These are phyloP conservation scores for Alectoria sarmentosa DNA, from an alignment of 495 filamentous ascomycete species.

Conservation along the genomic window DNA sequence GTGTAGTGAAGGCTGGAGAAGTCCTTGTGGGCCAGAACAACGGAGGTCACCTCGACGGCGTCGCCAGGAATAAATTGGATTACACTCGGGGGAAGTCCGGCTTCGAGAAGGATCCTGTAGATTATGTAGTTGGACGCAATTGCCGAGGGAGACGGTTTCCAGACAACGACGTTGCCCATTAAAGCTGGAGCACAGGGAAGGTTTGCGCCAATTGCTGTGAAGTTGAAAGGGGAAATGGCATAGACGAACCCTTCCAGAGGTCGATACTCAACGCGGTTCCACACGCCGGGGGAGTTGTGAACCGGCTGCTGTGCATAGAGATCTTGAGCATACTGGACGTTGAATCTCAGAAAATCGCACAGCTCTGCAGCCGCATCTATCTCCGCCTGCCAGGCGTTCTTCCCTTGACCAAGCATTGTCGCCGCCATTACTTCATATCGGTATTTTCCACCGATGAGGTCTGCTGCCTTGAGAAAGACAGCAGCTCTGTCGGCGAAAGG, in stretches of 20 bases:
- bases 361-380: constrained; percentile 92
- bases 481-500: constrained; percentile 86
- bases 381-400: constrained; percentile 96
- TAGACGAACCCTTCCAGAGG: constrained; percentile 86
- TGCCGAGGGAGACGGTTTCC: constrained; percentile 79
- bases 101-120: constrained; percentile 81
- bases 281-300: constrained; percentile 67
- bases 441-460: constrained; percentile 82
- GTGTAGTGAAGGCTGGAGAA: constrained; percentile 77
- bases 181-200: constrained; percentile 65
- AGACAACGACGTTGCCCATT: constrained; percentile 80
- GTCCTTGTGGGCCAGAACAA: constrained; percentile 58
- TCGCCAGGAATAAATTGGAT: constrained; percentile 80
- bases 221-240: constrained; percentile 82
- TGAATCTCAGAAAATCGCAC: constrained; percentile 80
- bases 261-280: constrained; percentile 77
- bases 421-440: constrained; percentile 89
- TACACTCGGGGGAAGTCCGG: constrained; percentile 70
- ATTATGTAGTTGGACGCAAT: constrained; percentile 68
- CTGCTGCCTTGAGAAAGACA: constrained; percentile 89
- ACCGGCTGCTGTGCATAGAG: constrained; percentile 76
- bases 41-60: constrained; percentile 63
- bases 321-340: constrained; percentile 82
- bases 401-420: constrained; percentile 93
- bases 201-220: constrained; percentile 79